Base-by-base conservation (phyloP, 148 eudicot species). In the Diospyros lotus region DNA sequence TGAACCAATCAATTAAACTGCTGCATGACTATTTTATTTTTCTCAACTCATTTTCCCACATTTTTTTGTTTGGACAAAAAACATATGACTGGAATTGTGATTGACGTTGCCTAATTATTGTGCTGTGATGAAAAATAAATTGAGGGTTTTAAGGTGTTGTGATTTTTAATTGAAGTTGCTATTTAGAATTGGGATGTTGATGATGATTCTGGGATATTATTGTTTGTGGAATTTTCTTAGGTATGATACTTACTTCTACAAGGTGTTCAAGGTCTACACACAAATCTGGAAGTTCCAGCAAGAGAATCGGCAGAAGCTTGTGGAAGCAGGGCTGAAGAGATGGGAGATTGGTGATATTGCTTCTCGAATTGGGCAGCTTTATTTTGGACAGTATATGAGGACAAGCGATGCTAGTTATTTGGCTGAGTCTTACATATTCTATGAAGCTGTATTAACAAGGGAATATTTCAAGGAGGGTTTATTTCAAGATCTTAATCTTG, bases 311-410 rank as follows among this genome's bases (percentile, higher is more conserved):
- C 94, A 89, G 77, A 89, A 85, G 81, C 87, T 93, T 77, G 93
- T 93, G 72, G 98, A 93, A 78, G 89, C 89, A 17, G 98, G 98
- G 75, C 82, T 93, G 6, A 91, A 89, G 87, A 86, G 96, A 86
- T 91, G 98, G 98, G 94, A 93, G 84, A 93, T 93, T 75, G 98
- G 98, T 77, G 98, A 93, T 79, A 93, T 93, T 80, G 98, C 96
- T 56, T 93, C 98, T 68, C 84, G 96, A 73, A 93, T 91, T 75
- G 96, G 91, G 63, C 98, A 93, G 84, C 89, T 93, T 76, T 91
- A 93, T 81, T 93, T 93, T 77, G 98, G 98, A 73, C 98, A 91
- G 84, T 93, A 93, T 71, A 91, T 91, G 94, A 88, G 94, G 76
- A 93, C 98, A 14, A 87, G 98, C 69, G 94, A 93, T 67, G 91